Evolutionary conservation across 2,329 filamentous ascomycete species (phyloP).

Genomic region (Chaetomiaceae sp.): DNA sequence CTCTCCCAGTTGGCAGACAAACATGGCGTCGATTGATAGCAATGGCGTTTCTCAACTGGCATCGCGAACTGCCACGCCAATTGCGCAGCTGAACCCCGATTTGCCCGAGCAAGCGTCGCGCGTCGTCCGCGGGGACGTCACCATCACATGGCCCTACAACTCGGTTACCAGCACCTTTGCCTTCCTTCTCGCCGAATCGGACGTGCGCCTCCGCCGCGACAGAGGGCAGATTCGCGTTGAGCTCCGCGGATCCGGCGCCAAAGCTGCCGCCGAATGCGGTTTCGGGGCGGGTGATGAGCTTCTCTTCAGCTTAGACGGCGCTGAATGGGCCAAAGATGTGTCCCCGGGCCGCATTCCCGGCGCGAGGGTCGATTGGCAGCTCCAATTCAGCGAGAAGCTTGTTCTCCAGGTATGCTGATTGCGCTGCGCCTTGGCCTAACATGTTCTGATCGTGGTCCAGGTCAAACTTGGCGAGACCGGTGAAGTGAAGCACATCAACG

Average conservation of each 20-base stretch:
- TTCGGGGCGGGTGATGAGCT: conserved; percentile 76
- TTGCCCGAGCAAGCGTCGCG: conserved; percentile 36
- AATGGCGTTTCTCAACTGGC: conserved; percentile 19
- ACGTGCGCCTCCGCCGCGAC: conserved; percentile 69
- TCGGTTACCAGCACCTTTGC: conserved; percentile 67
- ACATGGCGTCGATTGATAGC: conserved; percentile 21
- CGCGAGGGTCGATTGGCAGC: conserved; percentile 51
- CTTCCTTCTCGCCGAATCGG: conserved; percentile 76
- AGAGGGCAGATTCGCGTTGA: conserved; percentile 77
- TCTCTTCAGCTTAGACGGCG: conserved; percentile 61
- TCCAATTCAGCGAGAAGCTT: conserved; percentile 48
- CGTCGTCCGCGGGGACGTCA: conserved; percentile 64
- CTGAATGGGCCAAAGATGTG: conserved; percentile 54
- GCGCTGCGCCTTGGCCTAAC: background rate
- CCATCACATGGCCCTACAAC: conserved; percentile 88
- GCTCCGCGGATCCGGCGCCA: conserved; percentile 65
- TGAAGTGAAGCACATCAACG: conserved; percentile 44
- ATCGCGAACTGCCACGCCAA: conserved; percentile 37
- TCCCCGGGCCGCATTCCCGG: conserved; percentile 43
- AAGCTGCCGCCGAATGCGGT: conserved; percentile 57
- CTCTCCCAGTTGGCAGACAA: background rate
- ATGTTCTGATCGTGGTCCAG: conserved; percentile 22
- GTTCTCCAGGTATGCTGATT: conserved; percentile 36
- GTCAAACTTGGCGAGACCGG: conserved; percentile 42
- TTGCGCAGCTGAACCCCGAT: conserved; percentile 49